These are phyloP conservation scores for Arachis hypogaea DNA, from an alignment of 306 rosid species.

Conservation along the genomic window DNA sequence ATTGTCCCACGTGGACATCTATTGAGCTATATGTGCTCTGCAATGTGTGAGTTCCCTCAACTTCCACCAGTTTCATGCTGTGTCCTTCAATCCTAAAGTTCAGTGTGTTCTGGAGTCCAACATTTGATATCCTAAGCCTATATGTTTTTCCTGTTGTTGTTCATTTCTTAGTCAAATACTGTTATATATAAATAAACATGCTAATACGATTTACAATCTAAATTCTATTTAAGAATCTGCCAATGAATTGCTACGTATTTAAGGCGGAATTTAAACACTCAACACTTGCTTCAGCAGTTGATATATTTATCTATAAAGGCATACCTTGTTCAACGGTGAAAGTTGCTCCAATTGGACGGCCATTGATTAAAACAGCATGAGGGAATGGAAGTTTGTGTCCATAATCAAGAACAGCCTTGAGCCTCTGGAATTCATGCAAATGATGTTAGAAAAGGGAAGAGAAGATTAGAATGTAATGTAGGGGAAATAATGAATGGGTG, in stretches of 20 bases:
- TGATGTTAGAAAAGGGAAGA: background rate
- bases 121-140: conserved; percentile 86
- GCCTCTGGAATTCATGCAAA: conserved; percentile 48
- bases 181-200: background rate
- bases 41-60: conserved; percentile 91
- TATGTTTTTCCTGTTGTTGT: conserved; percentile 74
- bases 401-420: conserved; percentile 59
- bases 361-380: conserved; percentile 72
- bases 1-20: conserved; percentile 92
- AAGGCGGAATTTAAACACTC: too few relatives aligned
- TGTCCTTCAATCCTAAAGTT: conserved; percentile 89
- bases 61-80: conserved; percentile 78
- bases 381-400: conserved; percentile 85
- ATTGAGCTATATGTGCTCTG: conserved; percentile 75
- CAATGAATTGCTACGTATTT: too few relatives aligned
- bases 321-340: conserved; percentile 80
- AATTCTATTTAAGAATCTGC: too few relatives aligned
- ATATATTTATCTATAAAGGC: background rate
- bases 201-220: background rate
- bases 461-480: background rate
- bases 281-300: too few relatives aligned
- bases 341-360: conserved; percentile 62
- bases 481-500: background rate
- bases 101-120: conserved; percentile 77
- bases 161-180: background rate